A percentile compares a stretch with the other conserved stretches of the same genome.
These are phyloP conservation scores for Hyphopichia buzzinii DNA, from an alignment of 1,139 yeast genomes.

Conservation along the genomic window DNA sequence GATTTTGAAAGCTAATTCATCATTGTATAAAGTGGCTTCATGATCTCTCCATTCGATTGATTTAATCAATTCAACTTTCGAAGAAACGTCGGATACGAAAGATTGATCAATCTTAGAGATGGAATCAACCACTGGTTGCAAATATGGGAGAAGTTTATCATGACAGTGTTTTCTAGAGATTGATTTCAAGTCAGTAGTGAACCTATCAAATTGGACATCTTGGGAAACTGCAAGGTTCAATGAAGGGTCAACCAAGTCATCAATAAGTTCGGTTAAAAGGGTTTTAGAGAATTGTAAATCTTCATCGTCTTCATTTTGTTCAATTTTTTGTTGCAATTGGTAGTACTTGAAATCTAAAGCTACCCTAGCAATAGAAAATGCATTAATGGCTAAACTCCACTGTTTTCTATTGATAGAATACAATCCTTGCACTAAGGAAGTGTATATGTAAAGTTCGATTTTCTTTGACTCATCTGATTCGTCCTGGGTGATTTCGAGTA, in stretches of 20 bases:
- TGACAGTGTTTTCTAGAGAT: conserved; percentile 45
- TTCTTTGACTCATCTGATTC: conserved; percentile 29
- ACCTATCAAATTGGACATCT: conserved; percentile 17
- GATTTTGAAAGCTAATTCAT: conserved; percentile 66
- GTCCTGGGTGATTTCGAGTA: conserved; percentile 41
- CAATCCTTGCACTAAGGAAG: conserved; percentile 60
- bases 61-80: conserved; percentile 26
- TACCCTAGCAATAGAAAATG: conserved; percentile 62
- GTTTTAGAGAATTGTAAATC: conserved; percentile 33
- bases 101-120: conserved; percentile 39
- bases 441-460: conserved; percentile 61
- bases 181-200: conserved; percentile 44
- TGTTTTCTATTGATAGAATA: conserved; percentile 55
- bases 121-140: conserved; percentile 35
- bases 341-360: conserved; percentile 51
- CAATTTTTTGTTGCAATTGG: conserved; percentile 7
- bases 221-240: conserved; percentile 58
- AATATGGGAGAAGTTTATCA: conserved; percentile 32
- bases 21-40: conserved; percentile 65
- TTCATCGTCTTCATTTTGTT: conserved; percentile 12
- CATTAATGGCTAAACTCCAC: conserved; percentile 53
- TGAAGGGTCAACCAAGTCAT: conserved; percentile 66
- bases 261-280: conserved; percentile 55
- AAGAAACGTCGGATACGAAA: conserved; percentile 37
- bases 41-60: conserved; percentile 70